A percentile compares a stretch with the other conserved stretches of the same genome.
Conservation (phyloP, 441 rosid genomes). For the Metrosideros polymorpha region DNA sequence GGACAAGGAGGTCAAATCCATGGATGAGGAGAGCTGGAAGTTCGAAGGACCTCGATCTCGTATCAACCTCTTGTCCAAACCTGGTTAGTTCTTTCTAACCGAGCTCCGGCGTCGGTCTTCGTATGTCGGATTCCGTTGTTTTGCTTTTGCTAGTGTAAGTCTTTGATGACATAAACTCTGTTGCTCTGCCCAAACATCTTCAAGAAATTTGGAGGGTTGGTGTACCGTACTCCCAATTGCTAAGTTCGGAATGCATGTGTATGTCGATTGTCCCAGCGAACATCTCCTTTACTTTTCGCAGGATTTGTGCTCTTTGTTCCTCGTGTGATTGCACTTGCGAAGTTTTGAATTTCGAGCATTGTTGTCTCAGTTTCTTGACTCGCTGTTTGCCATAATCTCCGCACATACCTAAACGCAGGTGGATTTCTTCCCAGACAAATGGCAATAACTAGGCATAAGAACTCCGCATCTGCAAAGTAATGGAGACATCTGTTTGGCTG, state of each 20-base stretch:
- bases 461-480: constrained; percentile 23
- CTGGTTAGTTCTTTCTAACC: constrained; percentile 36
- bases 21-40: constrained; percentile 96
- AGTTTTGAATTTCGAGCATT: not conserved
- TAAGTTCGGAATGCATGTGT: not conserved
- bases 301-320: not conserved
- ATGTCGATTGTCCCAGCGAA: not conserved
- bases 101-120: not conserved
- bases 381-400: not conserved
- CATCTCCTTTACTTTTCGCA: not conserved
- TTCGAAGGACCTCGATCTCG: constrained; percentile 90
- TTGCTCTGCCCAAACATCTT: not conserved
- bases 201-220: not conserved
- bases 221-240: not conserved
- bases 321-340: not conserved
- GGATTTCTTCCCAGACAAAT: constrained; percentile 30
- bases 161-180: not conserved
- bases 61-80: constrained; percentile 60
- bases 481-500: not conserved
- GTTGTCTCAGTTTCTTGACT: not conserved
- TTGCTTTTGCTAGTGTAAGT: not conserved
- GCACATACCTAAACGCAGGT: constrained; percentile 11
- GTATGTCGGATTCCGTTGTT: not conserved
- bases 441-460: constrained; percentile 17
- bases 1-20: constrained; percentile 69